Conservation (phyloP, 768 basidiomycete species). For the Trametes villosa region DNA sequence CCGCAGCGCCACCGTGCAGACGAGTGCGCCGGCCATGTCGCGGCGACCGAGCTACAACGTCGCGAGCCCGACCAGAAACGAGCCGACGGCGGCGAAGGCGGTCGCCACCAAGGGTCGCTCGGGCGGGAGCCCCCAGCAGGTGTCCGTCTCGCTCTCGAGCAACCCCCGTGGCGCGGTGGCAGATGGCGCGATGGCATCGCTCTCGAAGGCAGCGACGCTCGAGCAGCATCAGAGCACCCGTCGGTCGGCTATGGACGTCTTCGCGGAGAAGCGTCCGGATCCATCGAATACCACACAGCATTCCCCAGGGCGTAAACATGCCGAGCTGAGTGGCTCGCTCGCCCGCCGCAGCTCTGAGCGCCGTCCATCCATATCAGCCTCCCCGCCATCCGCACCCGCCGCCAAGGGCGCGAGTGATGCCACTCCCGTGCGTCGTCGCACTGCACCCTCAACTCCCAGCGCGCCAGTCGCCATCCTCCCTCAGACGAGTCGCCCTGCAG, state of each 20-base stretch:
- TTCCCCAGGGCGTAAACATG: slow-evolving; percentile 62
- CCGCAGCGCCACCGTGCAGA: slow-evolving; percentile 18
- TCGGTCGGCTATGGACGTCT: slow-evolving; percentile 46
- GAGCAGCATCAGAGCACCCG: slow-evolving; percentile 51
- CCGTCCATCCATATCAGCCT: slow-evolving; percentile 50
- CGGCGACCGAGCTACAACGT: slow-evolving; percentile 31
- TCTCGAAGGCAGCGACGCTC: slow-evolving; percentile 44
- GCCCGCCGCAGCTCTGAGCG: slow-evolving; percentile 52
- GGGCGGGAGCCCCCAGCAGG: slow-evolving; percentile 57
- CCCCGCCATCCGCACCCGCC: slow-evolving; percentile 37
- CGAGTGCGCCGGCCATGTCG: slow-evolving; percentile 29
- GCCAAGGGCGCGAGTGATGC: slow-evolving; percentile 44
- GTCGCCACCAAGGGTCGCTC: slow-evolving; percentile 49
- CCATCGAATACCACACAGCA: slow-evolving; percentile 52
- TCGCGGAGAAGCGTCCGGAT: slow-evolving; percentile 55
- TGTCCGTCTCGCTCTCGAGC: slow-evolving; percentile 43
- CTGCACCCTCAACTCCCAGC: slow-evolving; percentile 23
- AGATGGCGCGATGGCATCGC: slow-evolving; percentile 49
- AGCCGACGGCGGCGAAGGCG: slow-evolving; percentile 22
- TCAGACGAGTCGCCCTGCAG: slow-evolving; percentile 5
- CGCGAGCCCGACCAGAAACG: slow-evolving; percentile 27
- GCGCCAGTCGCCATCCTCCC: slow-evolving; percentile 6
- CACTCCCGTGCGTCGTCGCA: slow-evolving; percentile 31
- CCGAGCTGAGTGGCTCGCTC: slow-evolving; percentile 56
- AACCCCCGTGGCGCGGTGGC: slow-evolving; percentile 42